Evolutionary conservation across 257 asterid genomes (phyloP).

Genomic region (Ballota nigra): DNA sequence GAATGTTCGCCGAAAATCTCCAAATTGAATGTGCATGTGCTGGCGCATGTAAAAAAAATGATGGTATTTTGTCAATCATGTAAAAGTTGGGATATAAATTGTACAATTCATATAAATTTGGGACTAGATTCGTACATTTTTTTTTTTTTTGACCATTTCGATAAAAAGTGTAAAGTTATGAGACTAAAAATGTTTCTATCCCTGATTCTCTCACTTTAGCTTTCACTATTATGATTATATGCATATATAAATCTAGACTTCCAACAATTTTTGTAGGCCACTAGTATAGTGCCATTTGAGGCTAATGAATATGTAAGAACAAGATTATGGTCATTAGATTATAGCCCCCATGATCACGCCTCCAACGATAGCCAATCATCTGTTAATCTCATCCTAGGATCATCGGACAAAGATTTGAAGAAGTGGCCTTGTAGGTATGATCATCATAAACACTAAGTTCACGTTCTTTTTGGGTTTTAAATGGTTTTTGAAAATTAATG

Average conservation of each 20-base stretch:
- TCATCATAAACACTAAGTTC: background rate
- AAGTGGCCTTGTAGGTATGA: slow-evolving; percentile 47
- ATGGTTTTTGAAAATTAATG: no score
- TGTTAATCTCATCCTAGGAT: slow-evolving; percentile 44
- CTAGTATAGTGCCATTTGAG: slow-evolving; percentile 41
- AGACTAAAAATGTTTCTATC: no score
- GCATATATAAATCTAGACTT: background rate
- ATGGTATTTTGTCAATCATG: no score
- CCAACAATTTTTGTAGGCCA: background rate
- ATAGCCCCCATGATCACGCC: slow-evolving; percentile 37
- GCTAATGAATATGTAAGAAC: slow-evolving; percentile 44
- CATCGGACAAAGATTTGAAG: slow-evolving; percentile 50
- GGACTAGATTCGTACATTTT: no score
- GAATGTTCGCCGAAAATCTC: no score
- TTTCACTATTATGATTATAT: background rate
- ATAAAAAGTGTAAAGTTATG: no score
- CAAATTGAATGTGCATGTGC: no score
- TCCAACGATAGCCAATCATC: slow-evolving; percentile 40
- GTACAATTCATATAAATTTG: no score
- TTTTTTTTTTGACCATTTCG: no score
- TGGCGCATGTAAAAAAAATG: no score
- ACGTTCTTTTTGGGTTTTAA: no score
- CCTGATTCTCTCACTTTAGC: background rate
- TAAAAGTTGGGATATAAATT: no score
- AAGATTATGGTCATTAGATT: slow-evolving; percentile 52